A percentile compares a stretch with the other conserved stretches of the same genome.
Evolutionary conservation across 2,329 filamentous ascomycete species (phyloP).

Genomic region (Blastomyces gilchristii): DNA sequence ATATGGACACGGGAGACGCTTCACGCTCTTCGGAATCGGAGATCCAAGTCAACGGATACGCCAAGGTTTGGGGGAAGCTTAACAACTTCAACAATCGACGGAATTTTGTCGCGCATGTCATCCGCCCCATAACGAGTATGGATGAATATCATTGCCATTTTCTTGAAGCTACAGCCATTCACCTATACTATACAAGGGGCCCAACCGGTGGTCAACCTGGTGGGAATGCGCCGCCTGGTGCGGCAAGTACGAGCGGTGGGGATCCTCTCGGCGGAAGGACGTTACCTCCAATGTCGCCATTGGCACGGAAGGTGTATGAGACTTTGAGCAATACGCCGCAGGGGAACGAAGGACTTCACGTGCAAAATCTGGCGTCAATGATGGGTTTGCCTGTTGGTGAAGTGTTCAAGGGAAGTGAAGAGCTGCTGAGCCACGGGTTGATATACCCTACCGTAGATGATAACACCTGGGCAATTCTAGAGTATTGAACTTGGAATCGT

Average conservation of each 20-base stretch:
- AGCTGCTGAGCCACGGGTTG: slow-evolving; percentile 60
- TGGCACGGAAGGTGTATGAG: slow-evolving; percentile 61
- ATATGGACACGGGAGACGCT: slow-evolving; percentile 36
- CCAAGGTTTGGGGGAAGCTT: slow-evolving; percentile 74
- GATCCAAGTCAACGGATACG: slow-evolving; percentile 65
- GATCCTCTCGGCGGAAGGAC: slow-evolving; percentile 24
- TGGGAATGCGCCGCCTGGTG: slow-evolving; percentile 31
- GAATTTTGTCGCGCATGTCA: slow-evolving; percentile 67
- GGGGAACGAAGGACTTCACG: slow-evolving; percentile 72
- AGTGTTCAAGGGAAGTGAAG: slow-evolving; percentile 67
- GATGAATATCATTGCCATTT: slow-evolving; percentile 93
- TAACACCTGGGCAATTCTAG: slow-evolving; percentile 78
- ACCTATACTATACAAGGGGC: slow-evolving; percentile 71
- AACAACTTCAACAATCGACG: slow-evolving; percentile 76
- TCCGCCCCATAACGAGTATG: slow-evolving; percentile 69
- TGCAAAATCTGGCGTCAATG: slow-evolving; percentile 61
- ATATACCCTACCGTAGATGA: slow-evolving; percentile 92
- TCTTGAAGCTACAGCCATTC: slow-evolving; percentile 79
- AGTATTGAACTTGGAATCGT: slow-evolving; percentile 31
- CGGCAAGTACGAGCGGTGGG: slow-evolving; percentile 27
- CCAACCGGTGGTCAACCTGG: slow-evolving; percentile 41
- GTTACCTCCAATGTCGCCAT: slow-evolving; percentile 42
- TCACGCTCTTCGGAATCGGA: slow-evolving; percentile 42
- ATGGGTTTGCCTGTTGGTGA: slow-evolving; percentile 58
- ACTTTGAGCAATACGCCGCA: slow-evolving; percentile 57